Evolutionary conservation across 805 yeast genomes (phyloP).

Genomic region (Wickerhamiella sergipiensis): DNA sequence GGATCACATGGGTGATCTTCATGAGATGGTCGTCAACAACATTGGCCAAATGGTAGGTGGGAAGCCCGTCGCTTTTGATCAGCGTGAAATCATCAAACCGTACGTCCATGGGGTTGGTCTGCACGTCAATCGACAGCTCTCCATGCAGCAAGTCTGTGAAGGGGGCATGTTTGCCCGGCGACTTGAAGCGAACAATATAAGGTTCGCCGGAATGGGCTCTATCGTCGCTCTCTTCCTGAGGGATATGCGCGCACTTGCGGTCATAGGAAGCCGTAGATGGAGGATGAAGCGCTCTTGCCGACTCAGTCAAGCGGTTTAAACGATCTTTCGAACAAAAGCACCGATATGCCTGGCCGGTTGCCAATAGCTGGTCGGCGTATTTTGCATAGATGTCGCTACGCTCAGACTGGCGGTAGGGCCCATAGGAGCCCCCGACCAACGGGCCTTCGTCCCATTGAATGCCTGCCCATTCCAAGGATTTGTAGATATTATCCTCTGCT

Average conservation of each 20-base stretch:
- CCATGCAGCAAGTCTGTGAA: constrained; percentile 75
- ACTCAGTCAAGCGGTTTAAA: constrained; percentile 47
- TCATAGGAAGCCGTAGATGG: constrained; percentile 91
- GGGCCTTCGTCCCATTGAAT: constrained; percentile 78
- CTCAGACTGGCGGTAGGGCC: constrained; percentile 80
- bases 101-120: constrained; percentile 50
- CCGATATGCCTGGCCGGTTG: constrained; percentile 61
- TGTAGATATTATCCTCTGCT: constrained; percentile 72
- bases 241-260: constrained; percentile 49
- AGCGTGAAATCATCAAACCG: constrained; percentile 84
- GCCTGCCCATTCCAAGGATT: constrained; percentile 66
- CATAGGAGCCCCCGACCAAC: constrained; percentile 37
- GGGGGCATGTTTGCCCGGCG: constrained; percentile 57
- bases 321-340: constrained; percentile 81
- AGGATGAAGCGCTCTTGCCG: constrained; percentile 64
- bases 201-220: constrained; percentile 22
- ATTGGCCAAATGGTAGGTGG: constrained; percentile 94
- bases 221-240: constrained; percentile 29
- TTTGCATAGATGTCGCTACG: constrained; percentile 50
- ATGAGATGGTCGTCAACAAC: constrained; percentile 90
- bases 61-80: constrained; percentile 84
- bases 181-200: constrained; percentile 56
- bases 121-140: constrained; percentile 60
- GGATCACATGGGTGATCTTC: constrained; percentile 83
- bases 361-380: constrained; percentile 43